A percentile compares a stretch with the other conserved stretches of the same genome.
Conservation (phyloP, 129 eudicot species). For the Lactuca sativa region DNA sequence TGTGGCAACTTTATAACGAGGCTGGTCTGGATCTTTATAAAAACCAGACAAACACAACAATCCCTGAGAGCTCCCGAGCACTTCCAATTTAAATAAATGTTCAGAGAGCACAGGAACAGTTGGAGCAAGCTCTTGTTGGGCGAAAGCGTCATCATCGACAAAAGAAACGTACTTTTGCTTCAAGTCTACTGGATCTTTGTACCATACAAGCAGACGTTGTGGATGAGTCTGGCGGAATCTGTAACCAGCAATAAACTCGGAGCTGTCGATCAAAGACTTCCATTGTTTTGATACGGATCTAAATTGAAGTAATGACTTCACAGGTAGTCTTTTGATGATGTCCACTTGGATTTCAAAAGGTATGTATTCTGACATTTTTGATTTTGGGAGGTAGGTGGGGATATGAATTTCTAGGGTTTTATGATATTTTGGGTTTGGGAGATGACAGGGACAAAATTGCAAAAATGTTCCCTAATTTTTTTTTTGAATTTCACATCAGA, state of each 20-base stretch:
- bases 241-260: conserved; percentile 29
- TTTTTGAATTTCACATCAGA: too few relatives aligned
- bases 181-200: conserved; percentile 4
- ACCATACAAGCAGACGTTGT: conserved; percentile 20
- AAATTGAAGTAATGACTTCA: conserved; percentile 36
- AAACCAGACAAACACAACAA: not conserved
- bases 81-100: conserved; percentile 5
- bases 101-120: conserved; percentile 16
- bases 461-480: too few relatives aligned
- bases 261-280: conserved; percentile 39
- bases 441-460: too few relatives aligned
- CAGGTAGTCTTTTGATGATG: conserved; percentile 40
- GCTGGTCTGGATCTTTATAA: not conserved
- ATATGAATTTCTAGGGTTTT: too few relatives aligned
- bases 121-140: not conserved
- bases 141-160: conserved; percentile 14
- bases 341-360: conserved; percentile 41
- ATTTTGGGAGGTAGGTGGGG: not conserved
- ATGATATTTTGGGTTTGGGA: too few relatives aligned
- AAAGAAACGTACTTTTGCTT: conserved; percentile 17
- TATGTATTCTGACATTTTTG: conserved; percentile 32
- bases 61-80: conserved; percentile 17
- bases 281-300: conserved; percentile 41
- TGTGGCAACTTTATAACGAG: too few relatives aligned
- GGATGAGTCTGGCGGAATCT: not conserved